A percentile compares a stretch with the other conserved stretches of the same genome.
These are phyloP conservation scores for Annulohypoxylon moriforme DNA, from an alignment of 495 filamentous ascomycete genomes.

Conservation along the genomic window DNA sequence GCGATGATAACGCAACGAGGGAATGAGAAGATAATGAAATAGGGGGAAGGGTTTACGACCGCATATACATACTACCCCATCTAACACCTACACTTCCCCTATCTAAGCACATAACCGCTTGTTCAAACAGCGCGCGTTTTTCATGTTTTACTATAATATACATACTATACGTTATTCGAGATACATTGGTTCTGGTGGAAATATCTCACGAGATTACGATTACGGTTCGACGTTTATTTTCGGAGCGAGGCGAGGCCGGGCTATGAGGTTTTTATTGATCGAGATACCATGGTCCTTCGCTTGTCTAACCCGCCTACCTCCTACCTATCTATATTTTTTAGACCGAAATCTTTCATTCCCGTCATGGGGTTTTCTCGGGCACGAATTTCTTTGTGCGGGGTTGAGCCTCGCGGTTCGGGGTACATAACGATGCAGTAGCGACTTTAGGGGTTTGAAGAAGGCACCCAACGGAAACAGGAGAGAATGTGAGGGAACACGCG, in stretches of 20 bases:
- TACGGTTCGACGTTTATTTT: neutral
- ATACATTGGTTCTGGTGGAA: neutral
- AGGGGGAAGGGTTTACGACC: neutral
- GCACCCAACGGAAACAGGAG: neutral
- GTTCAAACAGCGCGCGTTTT: neutral
- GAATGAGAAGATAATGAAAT: neutral
- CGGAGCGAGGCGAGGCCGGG: conserved; percentile 10
- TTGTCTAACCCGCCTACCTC: neutral
- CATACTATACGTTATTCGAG: conserved; percentile 27
- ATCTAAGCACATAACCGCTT: neutral
- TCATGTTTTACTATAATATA: conserved; percentile 12
- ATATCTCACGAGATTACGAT: conserved; percentile 6
- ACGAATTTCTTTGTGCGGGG: conserved; percentile 8
- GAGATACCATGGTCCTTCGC: conserved; percentile 10
- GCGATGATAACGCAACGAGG: conserved; percentile 1
- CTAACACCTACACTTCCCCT: neutral
- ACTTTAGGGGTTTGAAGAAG: neutral
- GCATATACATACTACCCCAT: conserved; percentile 10
- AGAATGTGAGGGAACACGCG: neutral
- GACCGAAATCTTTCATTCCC: conserved; percentile 28
- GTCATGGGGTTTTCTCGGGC: conserved; percentile 13
- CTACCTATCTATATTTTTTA: conserved; percentile 9
- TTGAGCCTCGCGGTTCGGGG: conserved; percentile 14
- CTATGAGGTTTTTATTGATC: neutral
- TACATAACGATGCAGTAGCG: conserved; percentile 7